Conservation (phyloP, 768 basidiomycete genomes). For the Tylopilus sp. region DNA sequence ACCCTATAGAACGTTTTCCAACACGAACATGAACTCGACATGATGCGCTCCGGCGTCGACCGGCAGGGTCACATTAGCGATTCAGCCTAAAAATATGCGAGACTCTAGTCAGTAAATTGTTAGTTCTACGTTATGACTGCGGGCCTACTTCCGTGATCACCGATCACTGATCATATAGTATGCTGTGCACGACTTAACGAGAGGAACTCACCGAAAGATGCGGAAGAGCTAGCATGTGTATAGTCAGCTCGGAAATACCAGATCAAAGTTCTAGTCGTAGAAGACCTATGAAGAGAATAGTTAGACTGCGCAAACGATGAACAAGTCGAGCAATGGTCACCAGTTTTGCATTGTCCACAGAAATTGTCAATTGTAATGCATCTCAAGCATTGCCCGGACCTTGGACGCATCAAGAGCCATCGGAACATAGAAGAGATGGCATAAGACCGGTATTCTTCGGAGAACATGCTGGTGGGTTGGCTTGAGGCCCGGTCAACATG, state of each 20-base stretch:
- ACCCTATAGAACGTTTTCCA: background rate
- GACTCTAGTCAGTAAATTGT: background rate
- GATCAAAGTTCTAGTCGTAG: background rate
- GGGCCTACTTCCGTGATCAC: conserved; percentile 1
- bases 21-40: background rate
- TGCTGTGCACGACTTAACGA: background rate
- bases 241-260: background rate
- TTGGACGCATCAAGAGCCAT: background rate
- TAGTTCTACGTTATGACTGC: background rate
- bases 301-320: background rate
- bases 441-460: too few relatives aligned
- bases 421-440: background rate
- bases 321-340: background rate
- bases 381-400: background rate
- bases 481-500: too few relatives aligned
- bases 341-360: background rate
- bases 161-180: background rate
- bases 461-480: background rate
- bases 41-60: background rate
- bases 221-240: background rate
- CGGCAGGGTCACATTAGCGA: background rate
- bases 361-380: background rate
- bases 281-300: background rate
- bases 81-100: background rate
- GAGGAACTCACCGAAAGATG: background rate